Evolutionary conservation across 768 basidiomycete species (phyloP).

Genomic region (Macrolepiota dolichaula): DNA sequence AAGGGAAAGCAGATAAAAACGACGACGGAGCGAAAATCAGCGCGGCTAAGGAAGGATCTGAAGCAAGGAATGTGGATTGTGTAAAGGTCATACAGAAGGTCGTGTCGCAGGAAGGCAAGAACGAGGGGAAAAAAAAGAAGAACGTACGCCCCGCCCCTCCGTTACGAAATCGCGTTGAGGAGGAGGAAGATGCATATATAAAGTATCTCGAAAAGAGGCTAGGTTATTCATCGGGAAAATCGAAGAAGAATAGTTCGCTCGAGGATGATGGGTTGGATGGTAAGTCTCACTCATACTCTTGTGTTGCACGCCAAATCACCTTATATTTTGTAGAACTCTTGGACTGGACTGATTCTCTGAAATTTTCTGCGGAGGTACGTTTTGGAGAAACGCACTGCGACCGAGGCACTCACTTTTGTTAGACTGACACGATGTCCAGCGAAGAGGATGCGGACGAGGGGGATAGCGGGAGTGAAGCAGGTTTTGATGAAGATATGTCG

Average conservation of each 20-base stretch:
- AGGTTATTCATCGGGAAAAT: constrained; percentile 44
- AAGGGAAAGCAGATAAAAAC: not conserved
- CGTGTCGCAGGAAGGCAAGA: constrained; percentile 1
- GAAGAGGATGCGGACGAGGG: constrained; percentile 24
- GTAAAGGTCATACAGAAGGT: not conserved
- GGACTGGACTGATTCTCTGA: constrained; percentile 43
- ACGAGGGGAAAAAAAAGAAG: constrained; percentile 8
- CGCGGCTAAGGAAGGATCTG: not conserved
- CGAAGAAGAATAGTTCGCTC: constrained; percentile 36
- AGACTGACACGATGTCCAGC: constrained; percentile 14
- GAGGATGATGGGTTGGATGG: constrained; percentile 87
- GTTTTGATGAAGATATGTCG: constrained; percentile 7
- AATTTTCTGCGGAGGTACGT: constrained; percentile 11
- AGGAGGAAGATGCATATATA: constrained; percentile 84
- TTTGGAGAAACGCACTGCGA: not conserved
- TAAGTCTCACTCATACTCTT: constrained; percentile 26
- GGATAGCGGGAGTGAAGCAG: constrained; percentile 23
- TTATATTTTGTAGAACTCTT: constrained; percentile 42
- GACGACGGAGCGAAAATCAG: not conserved
- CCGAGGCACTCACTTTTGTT: not conserved
- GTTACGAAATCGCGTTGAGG: constrained; percentile 26
- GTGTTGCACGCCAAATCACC: not conserved
- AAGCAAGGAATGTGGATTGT: not conserved
- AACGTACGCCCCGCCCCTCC: not conserved
- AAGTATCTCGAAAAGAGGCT: constrained; percentile 78